Conservation (phyloP, 768 basidiomycete genomes). For the Postia placenta region DNA sequence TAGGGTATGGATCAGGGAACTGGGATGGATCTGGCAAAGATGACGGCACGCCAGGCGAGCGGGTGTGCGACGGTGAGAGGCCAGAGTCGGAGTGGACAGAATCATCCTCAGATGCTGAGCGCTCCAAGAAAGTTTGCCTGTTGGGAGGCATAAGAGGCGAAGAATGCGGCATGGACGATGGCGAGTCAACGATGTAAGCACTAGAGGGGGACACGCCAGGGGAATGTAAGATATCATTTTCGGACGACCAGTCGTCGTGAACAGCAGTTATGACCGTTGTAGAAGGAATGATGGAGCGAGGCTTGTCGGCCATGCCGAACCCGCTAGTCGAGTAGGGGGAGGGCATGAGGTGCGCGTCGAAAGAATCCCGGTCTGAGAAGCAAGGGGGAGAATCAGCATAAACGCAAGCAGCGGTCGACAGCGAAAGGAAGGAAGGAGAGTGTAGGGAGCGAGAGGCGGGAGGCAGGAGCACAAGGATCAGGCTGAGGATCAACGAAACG, state of each 20-base stretch:
- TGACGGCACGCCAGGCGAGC: conserved; percentile 39
- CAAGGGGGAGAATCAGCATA: conserved; percentile 15
- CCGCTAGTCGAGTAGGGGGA: conserved; percentile 27
- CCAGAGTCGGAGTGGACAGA: conserved; percentile 30
- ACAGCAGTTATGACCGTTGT: conserved; percentile 16
- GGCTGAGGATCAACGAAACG: conserved; percentile 10
- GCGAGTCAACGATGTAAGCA: conserved; percentile 25
- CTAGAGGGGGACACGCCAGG: conserved; percentile 21
- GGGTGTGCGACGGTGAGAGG: conserved; percentile 24
- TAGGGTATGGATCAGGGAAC: conserved; percentile 70
- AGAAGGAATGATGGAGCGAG: conserved; percentile 35
- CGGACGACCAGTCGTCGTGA: conserved; percentile 21
- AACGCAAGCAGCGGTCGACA: conserved; percentile 7
- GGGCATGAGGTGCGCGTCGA: conserved; percentile 27
- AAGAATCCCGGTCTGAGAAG: conserved; percentile 17
- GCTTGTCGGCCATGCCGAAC: conserved; percentile 24
- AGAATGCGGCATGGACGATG: conserved; percentile 20
- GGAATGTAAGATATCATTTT: conserved; percentile 15
- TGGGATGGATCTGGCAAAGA: conserved; percentile 57
- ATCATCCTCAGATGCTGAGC: conserved; percentile 36
- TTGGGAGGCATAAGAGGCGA: conserved; percentile 8
- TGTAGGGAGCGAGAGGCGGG: conserved; percentile 4
- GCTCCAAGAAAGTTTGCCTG: conserved; percentile 28
- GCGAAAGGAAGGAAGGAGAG: conserved; percentile 11
- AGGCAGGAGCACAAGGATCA: conserved; percentile 11